A percentile compares a stretch with the other conserved stretches of the same genome.
phyloP scores from a whole-genome alignment of 306 rosid species.

The Trichosanthes truncata region DNA sequence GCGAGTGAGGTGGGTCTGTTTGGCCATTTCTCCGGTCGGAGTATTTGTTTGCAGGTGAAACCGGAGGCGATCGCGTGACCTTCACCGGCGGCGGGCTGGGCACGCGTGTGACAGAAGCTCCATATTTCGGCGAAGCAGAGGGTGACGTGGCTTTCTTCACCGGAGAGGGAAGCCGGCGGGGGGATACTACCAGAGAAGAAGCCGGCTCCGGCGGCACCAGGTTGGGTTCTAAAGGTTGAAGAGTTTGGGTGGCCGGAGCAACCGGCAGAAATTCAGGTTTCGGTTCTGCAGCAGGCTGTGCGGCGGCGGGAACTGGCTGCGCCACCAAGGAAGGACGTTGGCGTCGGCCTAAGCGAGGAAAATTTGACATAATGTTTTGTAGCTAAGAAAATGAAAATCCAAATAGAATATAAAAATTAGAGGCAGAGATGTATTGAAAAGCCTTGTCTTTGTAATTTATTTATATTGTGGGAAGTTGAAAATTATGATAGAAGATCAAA shows the following conservation, averaged over 20 bases:
- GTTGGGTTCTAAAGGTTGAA: background rate
- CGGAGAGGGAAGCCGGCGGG: background rate
- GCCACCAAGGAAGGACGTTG: slow-evolving; percentile 31
- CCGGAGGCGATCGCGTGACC: background rate
- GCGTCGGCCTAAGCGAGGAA: slow-evolving; percentile 34
- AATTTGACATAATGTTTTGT: slow-evolving; percentile 40
- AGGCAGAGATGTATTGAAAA: background rate
- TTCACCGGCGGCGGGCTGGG: slow-evolving; percentile 26
- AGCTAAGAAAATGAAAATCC: background rate
- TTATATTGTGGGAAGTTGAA: background rate
- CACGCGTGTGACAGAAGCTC: slow-evolving; percentile 24
- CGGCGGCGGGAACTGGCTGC: slow-evolving; percentile 8
- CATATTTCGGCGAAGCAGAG: background rate
- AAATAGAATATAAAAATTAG: background rate
- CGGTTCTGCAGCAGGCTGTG: background rate
- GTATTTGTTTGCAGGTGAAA: background rate
- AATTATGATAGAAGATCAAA: background rate
- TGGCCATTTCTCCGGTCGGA: background rate
- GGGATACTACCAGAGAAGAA: background rate
- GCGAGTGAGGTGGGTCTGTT: slow-evolving; percentile 10
- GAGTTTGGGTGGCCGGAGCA: slow-evolving; percentile 1
- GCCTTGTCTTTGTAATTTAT: background rate
- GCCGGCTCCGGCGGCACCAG: background rate
- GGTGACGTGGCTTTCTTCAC: slow-evolving; percentile 2
- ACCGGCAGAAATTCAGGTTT: background rate